Conservation (phyloP, 345 rosid species). For the Eucalyptus virginea region DNA sequence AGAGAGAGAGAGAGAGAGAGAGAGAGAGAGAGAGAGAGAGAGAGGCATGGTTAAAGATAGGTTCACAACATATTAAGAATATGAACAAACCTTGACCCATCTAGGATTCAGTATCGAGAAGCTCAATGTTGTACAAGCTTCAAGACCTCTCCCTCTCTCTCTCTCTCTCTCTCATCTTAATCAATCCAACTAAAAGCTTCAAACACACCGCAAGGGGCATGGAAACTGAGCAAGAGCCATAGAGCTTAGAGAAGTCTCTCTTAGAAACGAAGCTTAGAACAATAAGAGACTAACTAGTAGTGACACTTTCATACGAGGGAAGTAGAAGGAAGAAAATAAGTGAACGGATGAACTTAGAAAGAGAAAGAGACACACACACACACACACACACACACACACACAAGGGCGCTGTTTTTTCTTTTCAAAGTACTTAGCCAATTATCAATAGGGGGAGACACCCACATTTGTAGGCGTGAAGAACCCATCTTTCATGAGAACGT, state of each 20-base stretch:
- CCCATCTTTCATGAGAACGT: constrained; percentile 66
- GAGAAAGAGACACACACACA: background rate
- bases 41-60: background rate
- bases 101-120: background rate
- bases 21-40: background rate
- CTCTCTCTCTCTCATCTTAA: background rate
- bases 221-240: background rate
- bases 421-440: background rate
- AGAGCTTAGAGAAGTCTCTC: background rate
- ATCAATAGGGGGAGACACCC: constrained; percentile 58
- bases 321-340: background rate
- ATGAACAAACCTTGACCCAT: background rate
- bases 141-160: background rate
- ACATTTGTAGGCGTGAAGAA: constrained; percentile 48
- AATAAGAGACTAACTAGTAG: background rate
- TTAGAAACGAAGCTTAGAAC: background rate
- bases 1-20: background rate
- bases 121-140: background rate
- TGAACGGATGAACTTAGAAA: background rate
- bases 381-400: background rate
- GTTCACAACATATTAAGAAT: background rate
- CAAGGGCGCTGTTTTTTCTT: background rate
- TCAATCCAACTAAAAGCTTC: background rate
- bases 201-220: background rate
- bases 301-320: background rate